phyloP scores from a whole-genome alignment of 768 basidiomycete genomes.

The Amanita subjunquillea region DNA sequence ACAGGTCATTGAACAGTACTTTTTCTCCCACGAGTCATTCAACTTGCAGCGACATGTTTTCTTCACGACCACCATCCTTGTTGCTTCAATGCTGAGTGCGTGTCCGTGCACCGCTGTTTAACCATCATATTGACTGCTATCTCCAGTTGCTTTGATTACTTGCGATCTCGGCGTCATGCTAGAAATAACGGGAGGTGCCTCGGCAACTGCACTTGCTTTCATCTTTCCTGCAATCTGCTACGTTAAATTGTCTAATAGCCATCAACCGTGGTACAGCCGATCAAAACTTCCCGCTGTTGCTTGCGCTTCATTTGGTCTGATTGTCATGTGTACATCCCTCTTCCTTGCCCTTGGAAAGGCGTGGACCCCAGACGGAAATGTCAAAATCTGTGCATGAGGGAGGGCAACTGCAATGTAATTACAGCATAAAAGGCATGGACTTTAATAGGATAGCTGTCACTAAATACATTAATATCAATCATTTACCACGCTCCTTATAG shows the following conservation, averaged over 20 bases:
- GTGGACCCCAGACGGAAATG: slow-evolving; percentile 63
- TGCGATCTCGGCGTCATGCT: slow-evolving; percentile 98
- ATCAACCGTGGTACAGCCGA: slow-evolving; percentile 54
- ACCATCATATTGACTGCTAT: slow-evolving; percentile 2
- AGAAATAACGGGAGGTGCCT: slow-evolving; percentile 96
- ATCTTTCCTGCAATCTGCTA: slow-evolving; percentile 89
- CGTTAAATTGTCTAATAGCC: slow-evolving; percentile 55
- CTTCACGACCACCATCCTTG: slow-evolving; percentile 80
- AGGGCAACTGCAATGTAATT: background rate
- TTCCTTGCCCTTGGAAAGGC: slow-evolving; percentile 68
- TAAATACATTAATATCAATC: slow-evolving; percentile 8
- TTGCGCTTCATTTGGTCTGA: slow-evolving; percentile 64
- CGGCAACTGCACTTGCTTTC: slow-evolving; percentile 85
- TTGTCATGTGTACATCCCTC: slow-evolving; percentile 73
- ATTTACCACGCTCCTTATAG: slow-evolving; percentile 18
- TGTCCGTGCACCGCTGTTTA: background rate
- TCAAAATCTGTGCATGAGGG: slow-evolving; percentile 51
- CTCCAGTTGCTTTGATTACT: slow-evolving; percentile 79
- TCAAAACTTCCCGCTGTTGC: slow-evolving; percentile 64
- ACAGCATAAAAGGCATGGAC: background rate
- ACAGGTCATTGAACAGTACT: slow-evolving; percentile 91
- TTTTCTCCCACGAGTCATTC: slow-evolving; percentile 85
- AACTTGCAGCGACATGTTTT: slow-evolving; percentile 77
- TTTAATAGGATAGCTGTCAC: slow-evolving; percentile 7
- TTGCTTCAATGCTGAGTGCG: slow-evolving; percentile 74